Evolutionary conservation across 2,329 filamentous ascomycete species (phyloP), one percentile per base, ranked within the genome.

Genomic region (Botrytis aclada): DNA sequence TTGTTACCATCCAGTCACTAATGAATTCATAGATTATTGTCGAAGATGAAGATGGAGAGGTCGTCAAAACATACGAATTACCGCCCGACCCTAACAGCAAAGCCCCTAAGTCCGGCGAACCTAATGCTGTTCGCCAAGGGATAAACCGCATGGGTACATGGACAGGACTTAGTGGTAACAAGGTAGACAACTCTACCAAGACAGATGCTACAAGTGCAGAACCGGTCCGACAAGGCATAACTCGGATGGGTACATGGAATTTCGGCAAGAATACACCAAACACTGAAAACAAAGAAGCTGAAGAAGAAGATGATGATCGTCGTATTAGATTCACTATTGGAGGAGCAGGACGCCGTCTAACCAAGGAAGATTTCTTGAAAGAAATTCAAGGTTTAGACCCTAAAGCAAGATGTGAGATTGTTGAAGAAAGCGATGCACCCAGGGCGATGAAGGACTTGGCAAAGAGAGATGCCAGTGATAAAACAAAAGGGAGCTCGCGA

Each of bases 41-140:
- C 25, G 93, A 97, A 83, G 93, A 97, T 75, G 92, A 93, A 81
- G 91, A 95, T 77, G 93, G 93, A 61, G 93, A 97, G 80, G 93
- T 97, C 45, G 88, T 97, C 80, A 95, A 95, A 84, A 90, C 93
- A 72, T 95, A 94, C 80, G 90, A 95, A 75, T 87, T 95, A 41
- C 90, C 92, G 1, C 82, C 88, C 39, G 75, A 63, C 37, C 74
- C 25, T 73, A 76, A 69, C 10, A 71, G 41, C 41, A 76, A 70
- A 66, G 32, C 61, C 12, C n/a, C 72, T 16, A 69, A 70, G 60
- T 73, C 76, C 2, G 65, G 75, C 25, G 73, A 76, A 54, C 45
- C 69, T 32, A 72, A 73, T 43, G 39, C 73, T 29, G 75, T 78
- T n/a, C 75, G 75, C 10, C 76, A 79, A 76, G 76, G 77, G 6